These are phyloP conservation scores for Exophiala sideris DNA, from an alignment of 2,329 filamentous ascomycete genomes.

Conservation along the genomic window DNA sequence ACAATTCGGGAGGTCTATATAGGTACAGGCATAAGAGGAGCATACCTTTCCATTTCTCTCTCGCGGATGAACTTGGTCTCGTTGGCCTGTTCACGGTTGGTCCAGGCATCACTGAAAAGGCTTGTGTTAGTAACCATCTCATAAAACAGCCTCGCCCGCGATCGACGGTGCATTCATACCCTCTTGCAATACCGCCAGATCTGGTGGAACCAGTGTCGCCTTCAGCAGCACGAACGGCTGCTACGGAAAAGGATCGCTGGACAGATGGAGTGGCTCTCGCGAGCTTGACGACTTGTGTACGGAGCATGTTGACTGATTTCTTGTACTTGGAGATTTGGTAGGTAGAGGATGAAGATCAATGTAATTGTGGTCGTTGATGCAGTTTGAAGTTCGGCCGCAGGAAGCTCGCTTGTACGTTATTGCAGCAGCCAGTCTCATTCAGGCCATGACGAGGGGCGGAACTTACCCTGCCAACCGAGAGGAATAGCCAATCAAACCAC, in stretches of 20 bases:
- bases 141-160: no score
- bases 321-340: slow-evolving; percentile 14
- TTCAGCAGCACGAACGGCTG: slow-evolving; percentile 61
- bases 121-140: not conserved
- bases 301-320: slow-evolving; percentile 59
- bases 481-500: not conserved
- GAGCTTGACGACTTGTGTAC: slow-evolving; percentile 59
- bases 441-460: not conserved
- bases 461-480: no score
- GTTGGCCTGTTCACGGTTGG: slow-evolving; percentile 80
- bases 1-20: not conserved
- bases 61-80: slow-evolving; percentile 82
- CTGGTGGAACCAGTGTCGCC: slow-evolving; percentile 63
- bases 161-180: slow-evolving; percentile 34
- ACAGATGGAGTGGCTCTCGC: slow-evolving; percentile 52
- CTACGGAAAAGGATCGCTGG: slow-evolving; percentile 60
- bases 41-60: slow-evolving; percentile 82
- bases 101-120: slow-evolving; percentile 75
- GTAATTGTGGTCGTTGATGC: not conserved
- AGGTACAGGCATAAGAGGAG: not conserved
- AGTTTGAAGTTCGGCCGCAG: slow-evolving; percentile 13
- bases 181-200: slow-evolving; percentile 34
- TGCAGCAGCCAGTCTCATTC: not conserved
- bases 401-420: slow-evolving; percentile 13
- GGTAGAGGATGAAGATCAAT: not conserved